Conservation (phyloP, 2,329 filamentous ascomycete genomes). For the Diplodia corticola region DNA sequence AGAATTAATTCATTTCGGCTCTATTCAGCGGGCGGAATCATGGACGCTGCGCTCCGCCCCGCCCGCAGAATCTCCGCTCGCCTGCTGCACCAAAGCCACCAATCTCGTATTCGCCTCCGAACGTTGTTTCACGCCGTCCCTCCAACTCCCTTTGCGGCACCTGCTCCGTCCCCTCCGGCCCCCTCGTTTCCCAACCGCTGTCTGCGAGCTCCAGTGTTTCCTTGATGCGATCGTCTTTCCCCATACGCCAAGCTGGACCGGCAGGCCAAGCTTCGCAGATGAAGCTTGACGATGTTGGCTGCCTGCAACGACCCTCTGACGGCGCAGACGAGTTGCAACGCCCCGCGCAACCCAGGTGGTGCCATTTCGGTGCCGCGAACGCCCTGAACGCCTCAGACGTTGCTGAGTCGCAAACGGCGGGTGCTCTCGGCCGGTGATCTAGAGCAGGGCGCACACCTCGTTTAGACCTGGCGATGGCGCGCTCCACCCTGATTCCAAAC, state of each 20-base stretch:
- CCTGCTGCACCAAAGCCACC: neutral
- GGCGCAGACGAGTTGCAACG: neutral
- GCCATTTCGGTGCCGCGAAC: neutral
- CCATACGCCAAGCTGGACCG: neutral
- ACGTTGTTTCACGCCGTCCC: neutral
- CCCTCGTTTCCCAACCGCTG: neutral
- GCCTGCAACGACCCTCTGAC: too few species aligned
- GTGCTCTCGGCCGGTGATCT: neutral
- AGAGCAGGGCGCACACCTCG: neutral
- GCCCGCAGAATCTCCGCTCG: neutral
- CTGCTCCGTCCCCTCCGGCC: neutral
- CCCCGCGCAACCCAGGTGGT: neutral
- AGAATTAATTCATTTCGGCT: neutral
- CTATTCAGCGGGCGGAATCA: neutral
- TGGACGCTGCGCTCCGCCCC: neutral
- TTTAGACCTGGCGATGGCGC: neutral
- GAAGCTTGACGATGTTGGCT: neutral
- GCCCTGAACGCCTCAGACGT: neutral
- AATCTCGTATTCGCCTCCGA: neutral
- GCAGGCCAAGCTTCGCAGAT: neutral
- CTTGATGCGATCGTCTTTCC: neutral
- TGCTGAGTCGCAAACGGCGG: neutral
- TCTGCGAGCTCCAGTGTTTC: neutral
- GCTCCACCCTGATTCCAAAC: neutral
- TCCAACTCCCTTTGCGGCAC: neutral